These are phyloP conservation scores for Colletotrichum sp. DNA, from an alignment of 2,329 filamentous ascomycete genomes.

Conservation along the genomic window DNA sequence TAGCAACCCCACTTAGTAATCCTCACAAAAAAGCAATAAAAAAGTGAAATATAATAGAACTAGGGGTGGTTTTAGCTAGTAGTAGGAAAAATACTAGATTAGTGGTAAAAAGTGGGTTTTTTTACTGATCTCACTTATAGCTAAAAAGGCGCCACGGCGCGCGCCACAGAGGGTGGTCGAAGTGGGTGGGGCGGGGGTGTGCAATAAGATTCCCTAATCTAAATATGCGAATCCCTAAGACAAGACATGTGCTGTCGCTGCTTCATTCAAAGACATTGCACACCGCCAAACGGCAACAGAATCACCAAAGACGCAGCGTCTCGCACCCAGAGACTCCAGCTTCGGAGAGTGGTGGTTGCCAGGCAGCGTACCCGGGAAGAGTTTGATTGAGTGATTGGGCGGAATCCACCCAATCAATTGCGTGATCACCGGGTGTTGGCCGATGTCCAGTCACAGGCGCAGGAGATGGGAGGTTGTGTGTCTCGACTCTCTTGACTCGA, in stretches of 20 bases:
- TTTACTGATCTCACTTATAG: no score
- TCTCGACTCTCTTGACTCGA: background rate
- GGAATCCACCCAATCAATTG: constrained; percentile 18
- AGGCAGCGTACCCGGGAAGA: background rate
- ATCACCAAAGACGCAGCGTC: background rate
- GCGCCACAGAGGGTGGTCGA: no score
- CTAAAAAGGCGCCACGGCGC: no score
- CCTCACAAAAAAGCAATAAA: no score
- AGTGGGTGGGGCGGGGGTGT: no score
- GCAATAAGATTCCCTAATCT: background rate
- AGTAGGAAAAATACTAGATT: no score
- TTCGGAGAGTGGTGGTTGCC: background rate
- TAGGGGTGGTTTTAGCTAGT: no score
- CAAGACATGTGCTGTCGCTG: background rate
- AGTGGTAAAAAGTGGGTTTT: no score
- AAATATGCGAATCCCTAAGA: background rate
- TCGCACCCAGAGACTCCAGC: background rate
- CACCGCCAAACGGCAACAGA: background rate
- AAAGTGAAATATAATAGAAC: no score
- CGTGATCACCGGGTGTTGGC: constrained; percentile 14
- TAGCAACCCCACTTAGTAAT: no score
- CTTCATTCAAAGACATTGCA: background rate
- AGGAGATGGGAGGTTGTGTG: background rate
- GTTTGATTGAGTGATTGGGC: background rate
- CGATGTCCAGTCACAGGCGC: constrained; percentile 1